Conservation (phyloP, 176 grass and related monocot genomes). For the Elaeis guineensis region DNA sequence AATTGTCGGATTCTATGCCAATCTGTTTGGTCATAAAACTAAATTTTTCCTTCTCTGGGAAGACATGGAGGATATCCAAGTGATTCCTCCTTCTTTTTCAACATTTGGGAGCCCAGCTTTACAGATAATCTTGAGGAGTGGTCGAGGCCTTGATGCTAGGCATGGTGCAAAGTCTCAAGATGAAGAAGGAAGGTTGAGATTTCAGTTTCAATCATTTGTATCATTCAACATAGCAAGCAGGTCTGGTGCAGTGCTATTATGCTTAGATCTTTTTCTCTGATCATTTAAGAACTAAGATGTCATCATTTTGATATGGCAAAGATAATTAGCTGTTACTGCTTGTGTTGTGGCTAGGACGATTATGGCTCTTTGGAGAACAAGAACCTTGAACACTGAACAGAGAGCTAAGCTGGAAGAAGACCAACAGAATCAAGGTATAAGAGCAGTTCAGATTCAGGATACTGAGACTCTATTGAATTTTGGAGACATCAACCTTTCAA, state of each 20-base stretch:
- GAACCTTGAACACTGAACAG: slow-evolving; percentile 40
- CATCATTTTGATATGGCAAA: too few relatives aligned
- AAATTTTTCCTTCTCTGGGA: slow-evolving; percentile 95
- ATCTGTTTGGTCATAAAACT: slow-evolving; percentile 87
- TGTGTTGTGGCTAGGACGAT: slow-evolving; percentile 40
- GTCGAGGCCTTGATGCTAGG: slow-evolving; percentile 54
- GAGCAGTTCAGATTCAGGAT: slow-evolving; percentile 27
- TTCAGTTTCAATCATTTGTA: slow-evolving; percentile 86
- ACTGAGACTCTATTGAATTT: slow-evolving; percentile 33
- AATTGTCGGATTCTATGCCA: slow-evolving; percentile 72
- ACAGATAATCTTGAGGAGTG: slow-evolving; percentile 52
- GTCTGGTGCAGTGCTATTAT: slow-evolving; percentile 11
- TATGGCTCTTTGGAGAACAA: slow-evolving; percentile 71
- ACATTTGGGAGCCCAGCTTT: slow-evolving; percentile 54
- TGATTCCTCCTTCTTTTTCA: slow-evolving; percentile 51
- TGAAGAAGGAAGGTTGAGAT: slow-evolving; percentile 70
- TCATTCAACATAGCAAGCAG: slow-evolving; percentile 62
- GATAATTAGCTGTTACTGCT: too few relatives aligned
- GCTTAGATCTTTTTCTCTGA: too few relatives aligned
- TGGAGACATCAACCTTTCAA: slow-evolving; percentile 34
- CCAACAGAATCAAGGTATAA: slow-evolving; percentile 21
- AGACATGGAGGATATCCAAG: slow-evolving; percentile 68
- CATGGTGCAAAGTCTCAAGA: slow-evolving; percentile 66
- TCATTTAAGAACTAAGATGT: too few relatives aligned
- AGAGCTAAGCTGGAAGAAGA: slow-evolving; percentile 55